Percentiles rank a stretch among this genome's conserved stretches.
Evolutionary conservation across 371 early-diverging fungal species (phyloP).

Genomic region (Antonospora locustae): DNA sequence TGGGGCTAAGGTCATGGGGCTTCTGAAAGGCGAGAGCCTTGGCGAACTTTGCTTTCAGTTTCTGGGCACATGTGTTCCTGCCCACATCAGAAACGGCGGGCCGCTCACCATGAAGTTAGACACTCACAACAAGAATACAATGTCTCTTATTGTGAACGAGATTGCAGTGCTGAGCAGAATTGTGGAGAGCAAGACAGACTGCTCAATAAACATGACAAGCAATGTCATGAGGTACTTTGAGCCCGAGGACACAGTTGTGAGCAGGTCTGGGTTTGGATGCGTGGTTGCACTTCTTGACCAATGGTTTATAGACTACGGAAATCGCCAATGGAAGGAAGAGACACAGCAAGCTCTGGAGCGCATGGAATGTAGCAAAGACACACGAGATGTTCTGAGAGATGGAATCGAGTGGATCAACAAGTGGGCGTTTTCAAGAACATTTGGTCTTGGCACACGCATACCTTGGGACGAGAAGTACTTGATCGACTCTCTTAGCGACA

Average conservation of each 20-base stretch:
- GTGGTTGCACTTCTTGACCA: constrained; percentile 91
- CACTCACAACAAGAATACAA: neutral
- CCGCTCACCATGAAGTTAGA: neutral
- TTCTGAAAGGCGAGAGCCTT: too few relatives aligned
- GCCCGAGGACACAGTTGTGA: constrained; percentile 81
- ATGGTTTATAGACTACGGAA: constrained; percentile 97
- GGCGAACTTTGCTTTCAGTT: too few relatives aligned
- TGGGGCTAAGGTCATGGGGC: too few relatives aligned
- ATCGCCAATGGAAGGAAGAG: constrained; percentile 68
- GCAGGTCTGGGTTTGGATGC: constrained; percentile 90
- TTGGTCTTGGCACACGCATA: constrained; percentile 82
- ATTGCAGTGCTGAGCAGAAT: neutral
- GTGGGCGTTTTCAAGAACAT: constrained; percentile 94
- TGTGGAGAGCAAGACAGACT: constrained; percentile 7
- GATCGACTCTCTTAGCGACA: constrained; percentile 94
- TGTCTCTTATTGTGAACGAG: neutral
- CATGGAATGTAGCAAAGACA: constrained; percentile 73
- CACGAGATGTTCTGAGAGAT: constrained; percentile 68
- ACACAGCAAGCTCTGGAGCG: constrained; percentile 60
- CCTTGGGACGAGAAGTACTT: constrained; percentile 89
- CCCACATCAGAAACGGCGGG: too few relatives aligned
- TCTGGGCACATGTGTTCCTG: too few relatives aligned
- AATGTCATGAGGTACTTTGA: constrained; percentile 59
- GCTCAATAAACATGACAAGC: neutral
- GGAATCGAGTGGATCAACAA: constrained; percentile 85